A percentile compares a stretch with the other conserved stretches of the same genome.
Evolutionary conservation across 2,329 filamentous ascomycete species (phyloP).

Genomic region (Parascedosporium putredinis): DNA sequence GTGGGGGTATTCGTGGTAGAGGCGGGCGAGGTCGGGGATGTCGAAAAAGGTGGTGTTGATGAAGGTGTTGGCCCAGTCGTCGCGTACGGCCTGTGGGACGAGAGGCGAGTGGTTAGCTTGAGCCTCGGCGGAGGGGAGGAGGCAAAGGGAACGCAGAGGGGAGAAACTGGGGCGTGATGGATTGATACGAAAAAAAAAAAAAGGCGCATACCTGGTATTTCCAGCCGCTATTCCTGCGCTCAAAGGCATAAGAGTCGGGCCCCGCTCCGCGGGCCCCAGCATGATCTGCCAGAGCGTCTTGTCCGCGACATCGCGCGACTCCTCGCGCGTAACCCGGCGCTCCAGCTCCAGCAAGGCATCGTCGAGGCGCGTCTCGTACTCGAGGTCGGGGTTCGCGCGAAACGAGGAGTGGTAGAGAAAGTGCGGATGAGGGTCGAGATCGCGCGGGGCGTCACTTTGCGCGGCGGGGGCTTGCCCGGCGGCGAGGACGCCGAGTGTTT

Average conservation of each 20-base stretch:
- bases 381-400: not conserved
- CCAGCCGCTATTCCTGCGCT: not conserved
- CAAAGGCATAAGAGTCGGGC: not conserved
- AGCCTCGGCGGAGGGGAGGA: too few relatives aligned
- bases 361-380: not conserved
- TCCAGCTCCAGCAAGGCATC: not conserved
- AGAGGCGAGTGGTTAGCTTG: too few relatives aligned
- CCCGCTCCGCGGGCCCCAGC: not conserved
- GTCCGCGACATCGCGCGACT: not conserved
- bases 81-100: not conserved
- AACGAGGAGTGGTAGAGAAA: not conserved
- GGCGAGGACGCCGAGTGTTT: not conserved
- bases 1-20: not conserved
- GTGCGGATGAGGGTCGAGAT: not conserved
- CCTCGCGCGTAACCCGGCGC: not conserved
- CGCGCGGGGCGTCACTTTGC: not conserved
- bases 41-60: not conserved
- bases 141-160: too few relatives aligned
- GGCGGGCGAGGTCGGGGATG: not conserved
- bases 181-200: not conserved
- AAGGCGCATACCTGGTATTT: not conserved
- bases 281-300: not conserved
- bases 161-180: too few relatives aligned
- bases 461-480: not conserved
- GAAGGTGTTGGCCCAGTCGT: not conserved